Evolutionary conservation across 495 filamentous ascomycete species (phyloP), one percentile per base, ranked within the genome.

Genomic region (Aspergillus affinis): DNA sequence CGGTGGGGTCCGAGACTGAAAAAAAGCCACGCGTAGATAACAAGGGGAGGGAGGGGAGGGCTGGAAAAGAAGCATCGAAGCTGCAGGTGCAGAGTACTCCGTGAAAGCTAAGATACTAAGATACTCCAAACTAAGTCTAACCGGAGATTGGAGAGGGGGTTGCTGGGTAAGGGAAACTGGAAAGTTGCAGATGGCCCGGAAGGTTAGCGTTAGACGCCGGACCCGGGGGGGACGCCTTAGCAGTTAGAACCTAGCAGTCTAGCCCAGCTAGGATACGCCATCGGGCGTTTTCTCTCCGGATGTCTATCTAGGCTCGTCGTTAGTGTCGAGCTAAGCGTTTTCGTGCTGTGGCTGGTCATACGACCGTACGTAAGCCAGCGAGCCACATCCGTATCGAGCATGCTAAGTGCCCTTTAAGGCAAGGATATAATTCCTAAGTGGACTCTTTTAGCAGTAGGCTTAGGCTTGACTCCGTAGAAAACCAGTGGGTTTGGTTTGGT

Each of bases 1-100:
- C 27, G 55, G 65, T 67, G 62, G 65, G 65, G 65, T 53, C 53
- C 50, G 48, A 32, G 50, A 54, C 58, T 48, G n/a, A n/a, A 51
- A 21, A 58, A 50, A 61, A 48, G 41, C 48, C 26, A 29, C 54
- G 60, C 55, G 55, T 61, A 57, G 60, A 26, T 21, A 57, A 4
- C 23, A 26, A 26, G 23, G 23, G 45, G n/a, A 9, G 32, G 15
- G 7, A 30, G 29, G 29, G 29, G 29, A 30, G 8, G 48, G n/a
- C n/a, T n/a, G 23, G 12, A 23, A 48, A 20, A 48, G 36, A 23
- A 18, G 21, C 17, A 48, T 30, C 13, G 17, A 56, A 47, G 27
- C 20, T 32, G 29, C 29, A 32, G 29, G 29, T 32, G 29, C 29
- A 32, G 29, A 32, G 29, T 32, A 1, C 29, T 32, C 29, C 29